Evolutionary conservation across 2,329 filamentous ascomycete genomes (phyloP), one percentile per base, ranked within the genome.

Genomic region (Alternaria sp.): DNA sequence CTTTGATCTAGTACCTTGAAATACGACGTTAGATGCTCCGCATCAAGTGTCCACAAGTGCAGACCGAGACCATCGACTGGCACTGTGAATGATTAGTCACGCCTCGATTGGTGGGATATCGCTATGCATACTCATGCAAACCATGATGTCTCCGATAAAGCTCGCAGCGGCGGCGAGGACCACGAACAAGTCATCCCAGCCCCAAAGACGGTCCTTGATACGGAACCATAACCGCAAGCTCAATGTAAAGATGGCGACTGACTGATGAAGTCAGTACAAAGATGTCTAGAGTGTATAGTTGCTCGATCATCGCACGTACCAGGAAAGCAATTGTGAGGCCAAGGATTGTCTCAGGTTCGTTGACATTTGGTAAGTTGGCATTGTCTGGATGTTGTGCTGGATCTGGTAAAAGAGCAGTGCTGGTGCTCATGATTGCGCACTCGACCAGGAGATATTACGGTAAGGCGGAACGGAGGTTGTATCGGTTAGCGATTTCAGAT

Each of bases 171-270:
- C 64, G 10, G 77, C 73, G 8, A 78, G 60, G 16, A 74, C 51
- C 16, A 79, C 72, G 11, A 78, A 75, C 3, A 70, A 32, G 58
- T 79, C 78, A 52, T 79, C 78, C 72, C 72, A 78, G n/a, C 78
- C 74, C 67, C 71, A 74, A 14, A 75, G 58, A 16, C 59, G 65
- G n/a, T 71, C 69, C 36, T 64, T 72, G 22, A 67, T 57, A 6
- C 78, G 74, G 18, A 71, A 68, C 66, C 66, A 75, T 54, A 79
- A 32, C 43, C 78, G 71, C 34, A 79, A 57, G 34, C 62, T 56
- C 16, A 76, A 64, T 16, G 73, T 73, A 14, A 74, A 50, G 27
- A 68, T 46, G 18, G 74, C 74, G 25, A 76, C 16, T 6, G 55
- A 25, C 76, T 79, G 51, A 20, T 5, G 10, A 18, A 9, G 16